phyloP scores from a whole-genome alignment of 345 rosid species.

The Carallia pectinifolia region DNA sequence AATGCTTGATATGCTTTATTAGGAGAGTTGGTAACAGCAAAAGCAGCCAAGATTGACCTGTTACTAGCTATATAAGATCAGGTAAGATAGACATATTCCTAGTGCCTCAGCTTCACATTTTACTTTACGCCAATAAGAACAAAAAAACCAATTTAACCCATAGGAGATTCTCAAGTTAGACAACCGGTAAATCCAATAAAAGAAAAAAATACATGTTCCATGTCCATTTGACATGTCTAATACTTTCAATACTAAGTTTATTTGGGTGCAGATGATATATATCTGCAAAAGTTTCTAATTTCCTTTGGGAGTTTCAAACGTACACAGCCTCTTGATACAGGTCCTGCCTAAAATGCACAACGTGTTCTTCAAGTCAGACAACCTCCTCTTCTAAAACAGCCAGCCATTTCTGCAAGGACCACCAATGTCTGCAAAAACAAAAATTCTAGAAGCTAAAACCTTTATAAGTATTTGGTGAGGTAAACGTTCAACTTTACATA shows the following conservation, averaged over 20 bases:
- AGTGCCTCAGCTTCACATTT: neutral
- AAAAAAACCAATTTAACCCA: neutral
- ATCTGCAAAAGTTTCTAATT: conserved; percentile 36
- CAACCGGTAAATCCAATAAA: neutral
- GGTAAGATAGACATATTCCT: neutral
- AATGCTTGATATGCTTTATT: neutral
- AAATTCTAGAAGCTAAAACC: conserved; percentile 21
- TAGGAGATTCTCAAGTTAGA: conserved; percentile 1
- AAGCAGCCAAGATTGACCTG: no score
- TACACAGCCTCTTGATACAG: conserved; percentile 74
- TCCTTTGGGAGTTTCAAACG: conserved; percentile 55
- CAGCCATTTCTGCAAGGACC: conserved; percentile 84
- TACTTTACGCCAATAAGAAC: neutral
- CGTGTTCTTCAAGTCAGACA: conserved; percentile 74
- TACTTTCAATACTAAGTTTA: conserved; percentile 40
- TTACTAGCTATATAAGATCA: neutral
- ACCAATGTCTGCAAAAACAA: conserved; percentile 56
- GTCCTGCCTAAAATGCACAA: conserved; percentile 63
- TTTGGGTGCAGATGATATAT: conserved; percentile 19
- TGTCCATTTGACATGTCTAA: conserved; percentile 68
- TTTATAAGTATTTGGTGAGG: neutral
- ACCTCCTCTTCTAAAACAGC: conserved; percentile 88
- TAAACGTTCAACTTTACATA: neutral
- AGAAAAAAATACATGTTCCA: conserved; percentile 60
- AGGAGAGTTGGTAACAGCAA: no score